A percentile compares a stretch with the other conserved stretches of the same genome.
These are phyloP conservation scores for Naganishia vishniacii DNA, from an alignment of 768 basidiomycete species.

Conservation along the genomic window DNA sequence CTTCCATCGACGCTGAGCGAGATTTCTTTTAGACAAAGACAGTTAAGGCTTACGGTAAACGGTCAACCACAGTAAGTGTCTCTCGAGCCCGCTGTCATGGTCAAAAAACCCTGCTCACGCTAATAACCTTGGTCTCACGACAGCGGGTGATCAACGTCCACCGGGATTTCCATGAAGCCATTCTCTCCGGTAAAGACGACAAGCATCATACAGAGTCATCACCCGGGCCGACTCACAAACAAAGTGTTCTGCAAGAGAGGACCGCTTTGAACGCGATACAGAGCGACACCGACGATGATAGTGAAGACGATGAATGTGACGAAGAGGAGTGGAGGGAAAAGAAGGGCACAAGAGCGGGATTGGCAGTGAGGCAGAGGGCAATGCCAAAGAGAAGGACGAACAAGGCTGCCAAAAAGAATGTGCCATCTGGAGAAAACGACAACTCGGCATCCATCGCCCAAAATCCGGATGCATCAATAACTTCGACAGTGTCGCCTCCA, in stretches of 20 bases:
- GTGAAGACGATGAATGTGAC: background rate
- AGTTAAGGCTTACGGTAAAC: constrained; percentile 22
- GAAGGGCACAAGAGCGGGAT: background rate
- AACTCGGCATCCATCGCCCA: background rate
- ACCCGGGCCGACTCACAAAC: background rate
- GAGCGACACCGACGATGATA: background rate
- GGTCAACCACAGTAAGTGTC: constrained; percentile 35
- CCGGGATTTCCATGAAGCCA: constrained; percentile 27
- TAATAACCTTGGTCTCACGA: background rate
- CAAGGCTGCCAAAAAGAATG: too few relatives aligned
- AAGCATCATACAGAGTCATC: background rate
- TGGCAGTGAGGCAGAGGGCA: background rate
- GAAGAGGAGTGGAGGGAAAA: background rate
- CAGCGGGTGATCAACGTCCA: constrained; percentile 43
- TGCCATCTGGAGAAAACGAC: background rate
- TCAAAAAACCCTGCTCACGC: background rate
- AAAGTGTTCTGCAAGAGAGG: background rate
- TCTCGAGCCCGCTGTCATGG: background rate
- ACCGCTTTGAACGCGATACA: background rate
- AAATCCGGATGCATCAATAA: too few relatives aligned
- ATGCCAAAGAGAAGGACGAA: background rate
- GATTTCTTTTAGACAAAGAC: background rate
- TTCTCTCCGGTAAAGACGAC: constrained; percentile 11
- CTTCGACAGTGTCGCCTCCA: too few relatives aligned
- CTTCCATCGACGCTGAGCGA: background rate